phyloP scores from a whole-genome alignment of 441 rosid genomes.

The Populus hybrid region DNA sequence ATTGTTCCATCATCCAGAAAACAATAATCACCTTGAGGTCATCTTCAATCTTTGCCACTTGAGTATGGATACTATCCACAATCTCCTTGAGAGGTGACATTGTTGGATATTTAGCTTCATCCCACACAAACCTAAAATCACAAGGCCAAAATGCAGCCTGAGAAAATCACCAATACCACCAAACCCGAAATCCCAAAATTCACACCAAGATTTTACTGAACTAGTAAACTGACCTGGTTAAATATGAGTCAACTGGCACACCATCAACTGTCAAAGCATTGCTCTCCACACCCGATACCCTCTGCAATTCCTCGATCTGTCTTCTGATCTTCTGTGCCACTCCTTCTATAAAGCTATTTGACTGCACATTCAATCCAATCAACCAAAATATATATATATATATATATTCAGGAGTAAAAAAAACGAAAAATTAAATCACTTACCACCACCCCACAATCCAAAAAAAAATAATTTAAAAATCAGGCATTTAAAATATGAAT shows the following conservation, averaged over 20 bases:
- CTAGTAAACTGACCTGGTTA: constrained; percentile 59
- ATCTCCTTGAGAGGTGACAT: constrained; percentile 90
- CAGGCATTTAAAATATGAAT: background rate
- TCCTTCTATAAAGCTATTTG: constrained; percentile 87
- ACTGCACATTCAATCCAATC: constrained; percentile 39
- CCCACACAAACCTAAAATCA: constrained; percentile 83
- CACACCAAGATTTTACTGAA: background rate
- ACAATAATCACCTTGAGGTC: constrained; percentile 80
- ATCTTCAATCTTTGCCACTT: constrained; percentile 92
- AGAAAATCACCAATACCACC: background rate
- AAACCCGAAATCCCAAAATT: background rate
- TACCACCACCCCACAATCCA: background rate
- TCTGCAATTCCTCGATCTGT: constrained; percentile 96
- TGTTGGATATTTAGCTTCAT: constrained; percentile 93
- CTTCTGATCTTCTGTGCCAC: constrained; percentile 93
- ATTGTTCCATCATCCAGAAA: background rate
- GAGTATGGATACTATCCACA: constrained; percentile 75
- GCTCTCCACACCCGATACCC: constrained; percentile 79
- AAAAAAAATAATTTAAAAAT: background rate
- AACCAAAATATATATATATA: background rate
- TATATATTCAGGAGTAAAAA: background rate
- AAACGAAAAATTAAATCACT: background rate
- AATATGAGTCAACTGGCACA: constrained; percentile 91
- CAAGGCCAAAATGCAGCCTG: constrained; percentile 19
- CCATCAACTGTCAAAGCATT: constrained; percentile 87